Conservation (phyloP, 2,329 filamentous ascomycete species). For the Colletotrichum sansevieriae region DNA sequence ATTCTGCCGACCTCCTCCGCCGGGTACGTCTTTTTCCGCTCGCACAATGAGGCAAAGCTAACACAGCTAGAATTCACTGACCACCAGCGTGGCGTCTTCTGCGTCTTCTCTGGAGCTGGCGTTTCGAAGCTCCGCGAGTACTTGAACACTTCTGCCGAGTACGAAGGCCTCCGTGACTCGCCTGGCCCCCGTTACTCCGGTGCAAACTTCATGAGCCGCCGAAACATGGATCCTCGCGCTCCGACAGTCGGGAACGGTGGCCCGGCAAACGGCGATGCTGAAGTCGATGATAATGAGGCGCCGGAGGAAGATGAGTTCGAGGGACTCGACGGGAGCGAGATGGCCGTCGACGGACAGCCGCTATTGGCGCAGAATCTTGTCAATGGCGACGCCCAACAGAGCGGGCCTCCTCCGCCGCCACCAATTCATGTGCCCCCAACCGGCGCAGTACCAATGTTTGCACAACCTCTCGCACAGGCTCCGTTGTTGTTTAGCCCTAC, state of each 20-base stretch:
- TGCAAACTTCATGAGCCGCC: conserved; percentile 7
- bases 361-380: conserved; percentile 41
- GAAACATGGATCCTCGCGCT: conserved; percentile 14
- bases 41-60: conserved; percentile 41
- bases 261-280: conserved; percentile 48
- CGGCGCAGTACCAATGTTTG: conserved; percentile 35
- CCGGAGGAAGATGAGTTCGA: conserved; percentile 61
- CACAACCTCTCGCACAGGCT: conserved; percentile 35
- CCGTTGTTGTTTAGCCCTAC: conserved; percentile 36
- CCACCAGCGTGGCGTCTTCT: conserved; percentile 95
- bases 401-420: conserved; percentile 34
- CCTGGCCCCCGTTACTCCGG: conserved; percentile 40
- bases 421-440: conserved; percentile 32
- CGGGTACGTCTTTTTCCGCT: conserved; percentile 62
- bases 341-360: conserved; percentile 50
- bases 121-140: conserved; percentile 83
- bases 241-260: conserved; percentile 42
- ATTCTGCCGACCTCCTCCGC: conserved; percentile 88
- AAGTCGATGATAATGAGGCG: conserved; percentile 55
- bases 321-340: conserved; percentile 55
- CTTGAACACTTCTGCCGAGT: conserved; percentile 71
- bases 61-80: conserved; percentile 85
- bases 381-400: conserved; percentile 32
- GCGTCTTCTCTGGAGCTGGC: conserved; percentile 92
- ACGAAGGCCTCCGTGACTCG: conserved; percentile 58